phyloP scores from a whole-genome alignment of 2,329 filamentous ascomycete genomes.

The Penicillium sp. region DNA sequence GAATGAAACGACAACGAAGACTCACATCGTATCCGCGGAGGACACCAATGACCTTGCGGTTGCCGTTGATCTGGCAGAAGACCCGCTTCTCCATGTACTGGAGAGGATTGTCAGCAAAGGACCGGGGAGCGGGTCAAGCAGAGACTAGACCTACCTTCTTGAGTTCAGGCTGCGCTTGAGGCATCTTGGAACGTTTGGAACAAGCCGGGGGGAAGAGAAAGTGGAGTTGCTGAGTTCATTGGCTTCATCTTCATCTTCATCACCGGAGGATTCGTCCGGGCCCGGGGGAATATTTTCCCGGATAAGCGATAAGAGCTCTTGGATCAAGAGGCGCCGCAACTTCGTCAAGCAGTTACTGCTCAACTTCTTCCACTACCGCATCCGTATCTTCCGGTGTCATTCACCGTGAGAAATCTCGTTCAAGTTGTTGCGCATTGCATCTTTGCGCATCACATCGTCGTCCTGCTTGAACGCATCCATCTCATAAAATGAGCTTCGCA shows the following conservation, averaged over 20 bases:
- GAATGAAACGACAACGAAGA: constrained; percentile 3
- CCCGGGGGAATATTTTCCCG: constrained; percentile 38
- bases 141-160: constrained; percentile 69
- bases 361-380: constrained; percentile 8
- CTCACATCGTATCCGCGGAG: constrained; percentile 93
- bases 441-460: not conserved
- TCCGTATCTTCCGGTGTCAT: not conserved
- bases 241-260: no score
- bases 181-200: constrained; percentile 64
- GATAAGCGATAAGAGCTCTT: constrained; percentile 26
- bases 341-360: not conserved
- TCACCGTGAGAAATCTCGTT: not conserved
- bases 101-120: constrained; percentile 16
- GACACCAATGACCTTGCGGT: constrained; percentile 92
- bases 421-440: not conserved
- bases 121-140: not conserved
- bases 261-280: not conserved
- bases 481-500: constrained; percentile 53
- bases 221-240: no score
- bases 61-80: constrained; percentile 96
- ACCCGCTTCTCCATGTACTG: constrained; percentile 99
- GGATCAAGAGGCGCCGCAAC: no score
- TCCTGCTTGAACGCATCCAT: not conserved
- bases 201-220: no score
- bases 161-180: constrained; percentile 96